phyloP scores from a whole-genome alignment of 352 stramenopile species.

The Thalassiosira sp. region DNA sequence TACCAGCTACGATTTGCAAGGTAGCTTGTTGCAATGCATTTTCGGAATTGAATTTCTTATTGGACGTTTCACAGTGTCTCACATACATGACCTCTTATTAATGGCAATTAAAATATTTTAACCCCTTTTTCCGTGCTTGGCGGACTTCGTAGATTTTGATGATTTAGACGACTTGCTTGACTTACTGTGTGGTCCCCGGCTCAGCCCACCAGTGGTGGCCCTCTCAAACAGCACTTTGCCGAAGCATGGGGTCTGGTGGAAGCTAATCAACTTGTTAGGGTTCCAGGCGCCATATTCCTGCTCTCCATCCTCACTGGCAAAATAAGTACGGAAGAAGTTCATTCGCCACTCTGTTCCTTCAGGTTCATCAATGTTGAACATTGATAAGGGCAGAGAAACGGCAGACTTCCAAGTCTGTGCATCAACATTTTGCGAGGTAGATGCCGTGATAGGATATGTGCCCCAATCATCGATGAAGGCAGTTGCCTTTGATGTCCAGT shows the following conservation, averaged over 20 bases:
- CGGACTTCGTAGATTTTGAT: too few species aligned
- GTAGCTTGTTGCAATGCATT: too few species aligned
- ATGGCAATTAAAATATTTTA: too few species aligned
- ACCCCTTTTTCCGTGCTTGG: too few species aligned
- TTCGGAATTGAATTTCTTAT: too few species aligned
- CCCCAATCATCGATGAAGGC: conserved; percentile 5
- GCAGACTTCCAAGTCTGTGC: background rate
- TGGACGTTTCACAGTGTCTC: too few species aligned
- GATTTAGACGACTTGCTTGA: too few species aligned
- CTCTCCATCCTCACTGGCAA: background rate
- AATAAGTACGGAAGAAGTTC: conserved; percentile 10
- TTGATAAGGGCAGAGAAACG: background rate
- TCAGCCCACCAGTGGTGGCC: too few species aligned
- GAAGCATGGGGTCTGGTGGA: conserved; percentile 4
- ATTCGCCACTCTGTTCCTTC: background rate
- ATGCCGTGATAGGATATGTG: background rate
- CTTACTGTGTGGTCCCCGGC: too few species aligned
- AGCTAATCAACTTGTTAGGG: conserved; percentile 2
- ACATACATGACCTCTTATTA: too few species aligned
- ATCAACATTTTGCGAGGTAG: background rate
- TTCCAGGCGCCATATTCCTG: conserved; percentile 12
- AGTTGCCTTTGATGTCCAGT: background rate
- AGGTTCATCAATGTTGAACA: conserved; percentile 6
- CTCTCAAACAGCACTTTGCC: background rate
- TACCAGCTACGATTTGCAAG: too few species aligned